Evolutionary conservation across 768 basidiomycete genomes (phyloP).

Genomic region (Russula sp.): DNA sequence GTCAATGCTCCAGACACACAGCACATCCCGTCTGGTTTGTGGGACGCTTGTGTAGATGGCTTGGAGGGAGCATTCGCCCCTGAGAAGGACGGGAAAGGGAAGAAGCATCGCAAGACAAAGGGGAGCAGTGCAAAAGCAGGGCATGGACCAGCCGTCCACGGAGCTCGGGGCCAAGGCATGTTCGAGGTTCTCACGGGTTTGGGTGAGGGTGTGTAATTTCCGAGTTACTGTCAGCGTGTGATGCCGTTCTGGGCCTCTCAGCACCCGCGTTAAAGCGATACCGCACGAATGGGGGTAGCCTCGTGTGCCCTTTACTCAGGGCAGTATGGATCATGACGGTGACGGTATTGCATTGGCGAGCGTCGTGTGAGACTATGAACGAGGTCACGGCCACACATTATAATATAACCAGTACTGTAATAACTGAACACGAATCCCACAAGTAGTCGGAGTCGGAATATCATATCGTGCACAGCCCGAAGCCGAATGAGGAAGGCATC

Average conservation of each 20-base stretch:
- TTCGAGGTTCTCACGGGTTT: constrained; percentile 14
- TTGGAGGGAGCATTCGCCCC: constrained; percentile 12
- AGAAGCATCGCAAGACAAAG: constrained; percentile 33
- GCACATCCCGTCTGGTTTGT: constrained; percentile 22
- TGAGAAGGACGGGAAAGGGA: constrained; percentile 11
- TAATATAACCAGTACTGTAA: not conserved
- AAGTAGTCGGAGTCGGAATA: no score
- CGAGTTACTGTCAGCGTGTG: not conserved
- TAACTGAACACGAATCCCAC: not conserved
- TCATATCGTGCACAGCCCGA: no score
- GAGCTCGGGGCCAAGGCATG: not conserved
- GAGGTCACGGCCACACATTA: not conserved
- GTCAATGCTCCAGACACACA: constrained; percentile 29
- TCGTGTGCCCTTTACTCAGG: not conserved
- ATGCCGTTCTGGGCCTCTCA: not conserved
- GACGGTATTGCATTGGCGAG: not conserved
- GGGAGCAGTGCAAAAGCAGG: constrained; percentile 21
- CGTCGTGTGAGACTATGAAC: not conserved
- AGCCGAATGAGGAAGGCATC: no score
- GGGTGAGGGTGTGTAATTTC: constrained; percentile 4
- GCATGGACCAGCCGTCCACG: not conserved
- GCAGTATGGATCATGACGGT: no score
- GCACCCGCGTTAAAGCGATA: not conserved
- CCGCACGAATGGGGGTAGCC: not conserved
- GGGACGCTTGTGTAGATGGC: constrained; percentile 17